Evolutionary conservation across 2,329 filamentous ascomycete species (phyloP).

Genomic region (Cercospora citrullina): DNA sequence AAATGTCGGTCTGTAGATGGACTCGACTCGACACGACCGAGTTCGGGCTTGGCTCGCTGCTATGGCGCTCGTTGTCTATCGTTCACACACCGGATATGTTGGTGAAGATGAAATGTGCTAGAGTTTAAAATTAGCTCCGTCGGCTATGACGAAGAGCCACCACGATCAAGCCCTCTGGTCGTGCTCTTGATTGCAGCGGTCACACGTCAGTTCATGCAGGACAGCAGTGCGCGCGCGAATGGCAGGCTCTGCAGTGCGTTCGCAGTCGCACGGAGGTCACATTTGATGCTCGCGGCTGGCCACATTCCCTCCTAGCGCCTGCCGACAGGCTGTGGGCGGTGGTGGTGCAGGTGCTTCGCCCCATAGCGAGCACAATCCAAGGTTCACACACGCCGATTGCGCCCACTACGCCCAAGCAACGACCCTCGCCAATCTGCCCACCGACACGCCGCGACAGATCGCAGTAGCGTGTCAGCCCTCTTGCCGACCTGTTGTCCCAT

Average conservation of each 20-base stretch:
- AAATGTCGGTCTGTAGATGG: background rate
- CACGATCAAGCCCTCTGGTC: background rate
- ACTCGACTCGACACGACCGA: background rate
- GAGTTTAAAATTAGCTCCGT: background rate
- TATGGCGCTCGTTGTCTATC: background rate
- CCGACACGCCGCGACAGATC: background rate
- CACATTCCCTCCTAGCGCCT: background rate
- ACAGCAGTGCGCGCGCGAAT: background rate
- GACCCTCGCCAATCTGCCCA: slow-evolving; percentile 1
- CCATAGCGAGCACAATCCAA: background rate
- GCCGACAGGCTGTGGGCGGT: background rate
- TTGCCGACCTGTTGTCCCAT: background rate
- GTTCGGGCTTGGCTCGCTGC: background rate
- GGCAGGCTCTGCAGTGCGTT: background rate
- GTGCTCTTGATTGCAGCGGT: slow-evolving; percentile 1
- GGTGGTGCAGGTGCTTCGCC: slow-evolving; percentile 6
- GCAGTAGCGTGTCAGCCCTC: background rate
- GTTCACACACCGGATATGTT: background rate
- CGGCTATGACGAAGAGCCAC: background rate
- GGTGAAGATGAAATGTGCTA: background rate
- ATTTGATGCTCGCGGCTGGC: background rate
- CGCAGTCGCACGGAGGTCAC: background rate
- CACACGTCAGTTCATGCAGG: background rate
- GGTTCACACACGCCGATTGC: slow-evolving; percentile 7
- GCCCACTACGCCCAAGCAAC: slow-evolving; percentile 3